Percentiles rank a stretch among this genome's conserved stretches.
Evolutionary conservation across 2,329 filamentous ascomycete species (phyloP).

Genomic region (Ophiostoma sp.): DNA sequence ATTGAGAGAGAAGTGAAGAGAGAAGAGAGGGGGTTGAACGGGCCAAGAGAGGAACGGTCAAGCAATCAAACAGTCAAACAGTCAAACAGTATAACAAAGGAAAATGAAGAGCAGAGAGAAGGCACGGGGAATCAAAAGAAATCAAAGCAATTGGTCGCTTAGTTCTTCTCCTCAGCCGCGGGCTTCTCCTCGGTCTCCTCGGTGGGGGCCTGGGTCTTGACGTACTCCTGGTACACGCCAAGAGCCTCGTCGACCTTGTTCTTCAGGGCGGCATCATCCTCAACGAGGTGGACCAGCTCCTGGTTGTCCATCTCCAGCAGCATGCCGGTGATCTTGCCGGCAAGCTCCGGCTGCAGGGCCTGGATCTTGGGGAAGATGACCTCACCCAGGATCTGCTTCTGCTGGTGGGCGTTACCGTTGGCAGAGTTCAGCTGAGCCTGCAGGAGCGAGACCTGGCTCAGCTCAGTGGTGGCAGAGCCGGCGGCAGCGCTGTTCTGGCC

Average conservation of each 20-base stretch:
- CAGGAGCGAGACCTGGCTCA: slow-evolving; percentile 42
- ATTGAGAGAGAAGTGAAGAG: slow-evolving; percentile 14
- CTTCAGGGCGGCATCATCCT: slow-evolving; percentile 81
- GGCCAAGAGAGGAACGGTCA: neutral
- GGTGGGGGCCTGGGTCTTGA: slow-evolving; percentile 65
- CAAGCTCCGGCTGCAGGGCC: slow-evolving; percentile 86
- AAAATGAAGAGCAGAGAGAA: neutral
- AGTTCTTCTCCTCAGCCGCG: slow-evolving; percentile 42
- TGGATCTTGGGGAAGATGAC: slow-evolving; percentile 98
- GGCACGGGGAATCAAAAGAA: slow-evolving; percentile 10
- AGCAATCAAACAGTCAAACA: neutral
- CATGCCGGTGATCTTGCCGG: slow-evolving; percentile 99
- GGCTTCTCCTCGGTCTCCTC: slow-evolving; percentile 40
- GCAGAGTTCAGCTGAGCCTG: slow-evolving; percentile 54
- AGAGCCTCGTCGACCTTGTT: slow-evolving; percentile 97
- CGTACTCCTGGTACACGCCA: slow-evolving; percentile 95
- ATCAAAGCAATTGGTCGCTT: slow-evolving; percentile 17
- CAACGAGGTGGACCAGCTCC: slow-evolving; percentile 90
- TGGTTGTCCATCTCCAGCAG: slow-evolving; percentile 97
- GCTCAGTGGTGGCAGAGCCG: slow-evolving; percentile 29
- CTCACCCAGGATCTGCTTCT: slow-evolving; percentile 99
- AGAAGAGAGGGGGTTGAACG: neutral
- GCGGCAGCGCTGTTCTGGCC: slow-evolving; percentile 30
- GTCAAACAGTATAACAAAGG: neutral
- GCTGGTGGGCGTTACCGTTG: slow-evolving; percentile 57